phyloP scores from a whole-genome alignment of 2,329 filamentous ascomycete species.

The Scolecobasidium constrictum region DNA sequence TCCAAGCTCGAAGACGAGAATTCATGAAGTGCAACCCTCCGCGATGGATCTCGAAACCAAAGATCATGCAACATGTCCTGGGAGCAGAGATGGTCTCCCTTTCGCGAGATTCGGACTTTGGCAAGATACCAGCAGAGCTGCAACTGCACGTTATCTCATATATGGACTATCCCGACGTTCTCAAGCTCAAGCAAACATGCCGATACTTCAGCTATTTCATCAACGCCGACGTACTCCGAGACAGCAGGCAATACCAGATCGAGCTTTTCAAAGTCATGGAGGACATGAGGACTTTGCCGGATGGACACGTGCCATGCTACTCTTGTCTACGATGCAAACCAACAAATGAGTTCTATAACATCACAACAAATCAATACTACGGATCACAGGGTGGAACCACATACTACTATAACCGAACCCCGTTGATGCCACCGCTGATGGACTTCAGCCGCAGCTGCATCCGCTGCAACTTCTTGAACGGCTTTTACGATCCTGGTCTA shows the following conservation, averaged over 20 bases:
- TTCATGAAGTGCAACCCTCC: too few species aligned
- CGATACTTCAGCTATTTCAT: conserved; percentile 6
- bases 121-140: conserved; percentile 1
- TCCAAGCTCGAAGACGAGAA: too few species aligned
- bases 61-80: background rate
- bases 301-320: conserved; percentile 3
- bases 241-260: background rate
- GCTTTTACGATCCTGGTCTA: background rate
- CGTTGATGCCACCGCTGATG: background rate
- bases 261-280: background rate
- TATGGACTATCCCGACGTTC: background rate
- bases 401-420: background rate
- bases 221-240: background rate
- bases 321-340: background rate
- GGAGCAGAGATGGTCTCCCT: background rate
- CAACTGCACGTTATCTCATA: conserved; percentile 3
- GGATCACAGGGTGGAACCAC: background rate
- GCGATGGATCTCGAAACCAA: background rate
- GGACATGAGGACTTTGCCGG: background rate
- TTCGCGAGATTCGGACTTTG: background rate
- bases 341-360: background rate
- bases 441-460: background rate
- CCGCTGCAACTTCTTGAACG: background rate
- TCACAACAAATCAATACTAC: background rate
- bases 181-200: conserved; percentile 1